Base-by-base conservation (phyloP, 768 basidiomycete species). In the Pleurotus pulmonarius region DNA sequence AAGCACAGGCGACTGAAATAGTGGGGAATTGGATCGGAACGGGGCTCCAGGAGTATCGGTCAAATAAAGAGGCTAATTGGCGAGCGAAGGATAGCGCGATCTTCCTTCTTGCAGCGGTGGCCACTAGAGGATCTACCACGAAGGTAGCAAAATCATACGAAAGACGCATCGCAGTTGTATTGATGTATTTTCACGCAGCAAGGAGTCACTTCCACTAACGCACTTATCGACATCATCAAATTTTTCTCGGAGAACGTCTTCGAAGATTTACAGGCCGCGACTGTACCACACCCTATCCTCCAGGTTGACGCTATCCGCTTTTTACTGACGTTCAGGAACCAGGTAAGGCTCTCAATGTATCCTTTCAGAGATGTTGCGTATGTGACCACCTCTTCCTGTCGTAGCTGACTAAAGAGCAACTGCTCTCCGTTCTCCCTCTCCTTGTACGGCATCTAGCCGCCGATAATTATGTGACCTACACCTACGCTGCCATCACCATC, bases 401-500 rank as follows among this genome's bases (percentile, higher is more conserved):
- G 20, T 65, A 94, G 90, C 78, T 98, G 48, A 94, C 93, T 5
- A 98, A 98, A 74, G 83, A 88, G 13, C 96, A 99, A 79, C 78
- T 98, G 8, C 79, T 95, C 6, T 87, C 92, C 2, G 96, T 98
- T 18, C 74, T 98, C 1, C 97, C 96, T 0, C 78, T 92, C 16
- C 83, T 98, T 8, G 83, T 88, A 24, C 85, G 79, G 11, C 95
- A 96, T 67, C 84, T 98, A 34, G 74, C 77, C 4, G 92, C 92
- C 16, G 75, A 80, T 51, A 93, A 94, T 66, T 95, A 93, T 70
- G 96, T 98, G 47, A 88, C 90, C 22, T 96, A 90, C 64, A 95
- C 96, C 0, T 98, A 98, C 70, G 94, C 95, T 7, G 95, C 97
- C 15, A 94, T 98, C 64, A 93, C 95, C n/a, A 95, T 99, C 65